These are phyloP conservation scores for Cubamyces lactineus DNA, from an alignment of 768 basidiomycete species.

Conservation along the genomic window DNA sequence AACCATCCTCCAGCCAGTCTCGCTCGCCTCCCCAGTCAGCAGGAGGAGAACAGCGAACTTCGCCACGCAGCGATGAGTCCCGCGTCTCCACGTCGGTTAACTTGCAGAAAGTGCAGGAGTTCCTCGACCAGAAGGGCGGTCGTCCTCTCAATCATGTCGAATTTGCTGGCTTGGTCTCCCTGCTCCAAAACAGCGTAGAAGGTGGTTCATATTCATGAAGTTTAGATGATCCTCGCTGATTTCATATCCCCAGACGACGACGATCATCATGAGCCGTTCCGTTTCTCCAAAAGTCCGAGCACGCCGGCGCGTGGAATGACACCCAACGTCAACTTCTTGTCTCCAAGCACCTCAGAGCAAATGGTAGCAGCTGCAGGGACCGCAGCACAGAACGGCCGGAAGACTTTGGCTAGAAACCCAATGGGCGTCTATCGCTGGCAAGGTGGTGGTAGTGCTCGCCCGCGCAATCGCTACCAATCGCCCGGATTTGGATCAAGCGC, in stretches of 20 bases:
- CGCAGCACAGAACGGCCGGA: constrained; percentile 45
- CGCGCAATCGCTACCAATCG: constrained; percentile 70
- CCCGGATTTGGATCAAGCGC: constrained; percentile 69
- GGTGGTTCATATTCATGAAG: constrained; percentile 36
- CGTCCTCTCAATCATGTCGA: constrained; percentile 55
- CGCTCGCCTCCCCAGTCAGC: constrained; percentile 11
- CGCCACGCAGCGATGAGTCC: constrained; percentile 21
- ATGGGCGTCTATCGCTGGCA: constrained; percentile 76
- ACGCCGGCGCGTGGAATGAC: constrained; percentile 42
- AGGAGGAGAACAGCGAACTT: constrained; percentile 15
- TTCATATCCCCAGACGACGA: constrained; percentile 27
- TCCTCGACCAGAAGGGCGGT: constrained; percentile 51
- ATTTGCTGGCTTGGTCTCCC: constrained; percentile 55
- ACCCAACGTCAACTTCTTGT: constrained; percentile 34
- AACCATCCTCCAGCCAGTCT: background rate
- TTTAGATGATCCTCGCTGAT: constrained; percentile 14
- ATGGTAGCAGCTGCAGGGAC: constrained; percentile 20
- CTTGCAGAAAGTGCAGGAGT: constrained; percentile 32
- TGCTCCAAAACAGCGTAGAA: constrained; percentile 55
- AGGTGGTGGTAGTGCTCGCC: constrained; percentile 74
- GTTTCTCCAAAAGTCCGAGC: constrained; percentile 57
- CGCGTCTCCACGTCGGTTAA: constrained; percentile 18
- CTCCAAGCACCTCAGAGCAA: constrained; percentile 27
- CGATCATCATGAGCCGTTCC: constrained; percentile 58
- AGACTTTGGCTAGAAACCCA: constrained; percentile 67